A percentile compares a stretch with the other conserved stretches of the same genome.
These are phyloP conservation scores for Candida silvatica DNA, from an alignment of 805 yeast genomes.

Conservation along the genomic window DNA sequence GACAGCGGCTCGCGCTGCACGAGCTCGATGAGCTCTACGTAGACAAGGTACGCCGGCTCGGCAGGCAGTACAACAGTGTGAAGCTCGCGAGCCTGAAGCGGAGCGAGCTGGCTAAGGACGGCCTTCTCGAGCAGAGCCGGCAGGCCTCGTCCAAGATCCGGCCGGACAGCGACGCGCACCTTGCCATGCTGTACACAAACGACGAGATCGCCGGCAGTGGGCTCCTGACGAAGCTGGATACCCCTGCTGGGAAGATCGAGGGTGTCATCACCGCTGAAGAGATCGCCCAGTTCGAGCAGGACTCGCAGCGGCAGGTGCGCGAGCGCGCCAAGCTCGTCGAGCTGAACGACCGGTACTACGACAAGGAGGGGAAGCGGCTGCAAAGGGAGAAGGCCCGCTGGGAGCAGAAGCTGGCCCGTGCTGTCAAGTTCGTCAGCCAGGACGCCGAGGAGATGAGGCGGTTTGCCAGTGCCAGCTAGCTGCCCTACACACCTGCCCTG, in stretches of 20 bases:
- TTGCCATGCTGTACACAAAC: too few relatives aligned
- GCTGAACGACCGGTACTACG: constrained; percentile 19
- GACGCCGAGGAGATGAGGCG: constrained; percentile 13
- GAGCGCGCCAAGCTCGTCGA: constrained; percentile 21
- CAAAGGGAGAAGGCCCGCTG: constrained; percentile 19
- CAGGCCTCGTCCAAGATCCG: constrained; percentile 14
- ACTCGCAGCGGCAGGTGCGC: constrained; percentile 11
- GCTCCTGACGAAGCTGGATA: constrained; percentile 5
- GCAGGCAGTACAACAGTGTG: constrained; percentile 12
- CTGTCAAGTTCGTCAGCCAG: constrained; percentile 14
- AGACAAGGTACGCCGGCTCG: constrained; percentile 8
- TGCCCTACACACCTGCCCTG: too few relatives aligned
- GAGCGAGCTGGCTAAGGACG: constrained; percentile 6
- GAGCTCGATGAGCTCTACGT: constrained; percentile 8
- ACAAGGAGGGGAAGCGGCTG: constrained; percentile 13
- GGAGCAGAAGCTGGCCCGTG: constrained; percentile 17
- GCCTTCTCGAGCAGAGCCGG: constrained; percentile 9
- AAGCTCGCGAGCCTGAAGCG: constrained; percentile 11
- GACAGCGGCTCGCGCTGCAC: constrained; percentile 11
- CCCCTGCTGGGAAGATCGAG: neutral
- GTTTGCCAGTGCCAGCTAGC: too few relatives aligned
- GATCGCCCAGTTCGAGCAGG: constrained; percentile 7
- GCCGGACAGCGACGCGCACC: constrained; percentile 6
- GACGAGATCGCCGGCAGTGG: constrained; percentile 5
- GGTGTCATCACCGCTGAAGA: constrained; percentile 6